These are phyloP conservation scores for Hypericum androsaemum DNA, from an alignment of 345 rosid species.

Conservation along the genomic window DNA sequence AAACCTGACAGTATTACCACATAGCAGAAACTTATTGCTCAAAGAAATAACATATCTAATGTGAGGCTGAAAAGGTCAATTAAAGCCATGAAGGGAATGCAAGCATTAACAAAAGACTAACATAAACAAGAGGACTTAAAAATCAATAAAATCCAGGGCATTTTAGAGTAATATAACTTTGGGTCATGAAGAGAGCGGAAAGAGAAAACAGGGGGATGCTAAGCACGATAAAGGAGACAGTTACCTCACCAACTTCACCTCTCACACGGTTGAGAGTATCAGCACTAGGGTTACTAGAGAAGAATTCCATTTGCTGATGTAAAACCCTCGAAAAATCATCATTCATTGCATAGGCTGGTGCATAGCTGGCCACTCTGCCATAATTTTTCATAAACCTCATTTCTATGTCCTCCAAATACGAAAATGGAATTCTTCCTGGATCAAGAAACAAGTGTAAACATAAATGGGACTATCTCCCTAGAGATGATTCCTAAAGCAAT, in stretches of 20 bases:
- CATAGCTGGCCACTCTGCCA: conserved; percentile 64
- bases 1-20: too few relatives aligned
- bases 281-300: conserved; percentile 82
- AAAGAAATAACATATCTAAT: too few relatives aligned
- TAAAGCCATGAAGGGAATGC: too few relatives aligned
- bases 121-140: too few relatives aligned
- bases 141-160: too few relatives aligned
- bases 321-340: conserved; percentile 97
- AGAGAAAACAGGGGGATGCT: background rate
- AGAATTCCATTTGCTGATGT: conserved; percentile 99
- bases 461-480: too few relatives aligned
- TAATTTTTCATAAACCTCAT: conserved; percentile 98
- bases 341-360: conserved; percentile 95
- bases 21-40: too few relatives aligned
- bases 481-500: too few relatives aligned
- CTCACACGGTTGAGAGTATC: conserved; percentile 87
- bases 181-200: conserved; percentile 1
- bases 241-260: conserved; percentile 92
- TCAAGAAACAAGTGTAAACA: background rate
- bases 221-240: conserved; percentile 14
- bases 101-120: too few relatives aligned
- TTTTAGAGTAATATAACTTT: too few relatives aligned
- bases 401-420: conserved; percentile 90
- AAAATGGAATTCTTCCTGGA: conserved; percentile 92
- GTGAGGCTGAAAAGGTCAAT: too few relatives aligned